These are phyloP conservation scores for Aspergillus candidus DNA, from an alignment of 2,329 filamentous ascomycete species.

Conservation along the genomic window DNA sequence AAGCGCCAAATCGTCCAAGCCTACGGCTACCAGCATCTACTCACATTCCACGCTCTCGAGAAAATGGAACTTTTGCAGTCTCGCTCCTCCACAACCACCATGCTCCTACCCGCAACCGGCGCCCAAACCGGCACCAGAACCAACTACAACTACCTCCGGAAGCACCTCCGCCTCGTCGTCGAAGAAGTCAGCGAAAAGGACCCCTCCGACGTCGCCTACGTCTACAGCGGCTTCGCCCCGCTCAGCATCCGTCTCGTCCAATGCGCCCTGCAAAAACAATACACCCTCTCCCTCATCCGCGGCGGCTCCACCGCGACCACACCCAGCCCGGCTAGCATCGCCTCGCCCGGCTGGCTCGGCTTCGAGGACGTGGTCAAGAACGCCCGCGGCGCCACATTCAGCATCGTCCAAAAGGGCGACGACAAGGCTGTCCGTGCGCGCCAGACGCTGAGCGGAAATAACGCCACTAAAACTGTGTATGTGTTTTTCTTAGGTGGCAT, in stretches of 20 bases:
- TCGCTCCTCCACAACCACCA: slow-evolving; percentile 68
- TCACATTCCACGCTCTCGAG: slow-evolving; percentile 82
- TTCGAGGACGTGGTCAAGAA: slow-evolving; percentile 91
- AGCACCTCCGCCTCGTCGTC: slow-evolving; percentile 79
- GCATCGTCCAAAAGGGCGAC: slow-evolving; percentile 84
- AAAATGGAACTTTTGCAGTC: slow-evolving; percentile 81
- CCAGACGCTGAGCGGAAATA: slow-evolving; percentile 69
- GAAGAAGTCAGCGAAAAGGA: slow-evolving; percentile 95
- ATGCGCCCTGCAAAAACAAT: slow-evolving; percentile 84
- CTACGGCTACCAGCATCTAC: slow-evolving; percentile 89
- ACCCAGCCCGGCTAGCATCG: slow-evolving; percentile 47
- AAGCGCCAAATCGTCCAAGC: slow-evolving; percentile 82
- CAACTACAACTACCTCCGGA: slow-evolving; percentile 84
- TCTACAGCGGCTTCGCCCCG: slow-evolving; percentile 94
- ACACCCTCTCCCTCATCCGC: slow-evolving; percentile 64
- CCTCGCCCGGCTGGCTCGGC: slow-evolving; percentile 78
- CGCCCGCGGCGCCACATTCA: slow-evolving; percentile 81
- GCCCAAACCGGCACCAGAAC: slow-evolving; percentile 64
- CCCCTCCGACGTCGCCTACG: slow-evolving; percentile 92
- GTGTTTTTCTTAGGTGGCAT: slow-evolving; percentile 98
- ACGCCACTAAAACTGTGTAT: slow-evolving; percentile 76
- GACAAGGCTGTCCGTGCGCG: slow-evolving; percentile 87
- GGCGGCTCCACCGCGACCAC: slow-evolving; percentile 50
- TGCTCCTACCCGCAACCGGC: slow-evolving; percentile 70
- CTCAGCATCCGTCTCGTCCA: slow-evolving; percentile 87